Percentiles rank a stretch among this genome's conserved stretches.
phyloP scores from a whole-genome alignment of 257 asterid species.

The Lavandula angustifolia region DNA sequence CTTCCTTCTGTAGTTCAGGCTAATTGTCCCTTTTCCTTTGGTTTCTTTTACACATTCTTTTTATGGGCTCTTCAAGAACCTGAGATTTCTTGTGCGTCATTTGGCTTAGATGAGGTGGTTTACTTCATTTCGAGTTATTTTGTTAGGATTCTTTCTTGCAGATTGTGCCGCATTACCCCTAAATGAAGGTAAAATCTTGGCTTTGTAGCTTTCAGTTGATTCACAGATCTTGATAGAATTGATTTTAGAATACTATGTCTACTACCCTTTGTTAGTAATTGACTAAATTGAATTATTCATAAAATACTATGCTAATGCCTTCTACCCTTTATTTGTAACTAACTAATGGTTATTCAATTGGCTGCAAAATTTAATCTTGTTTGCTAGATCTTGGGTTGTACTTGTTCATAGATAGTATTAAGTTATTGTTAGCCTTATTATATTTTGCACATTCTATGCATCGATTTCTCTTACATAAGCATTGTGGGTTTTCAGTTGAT shows the following conservation, averaged over 20 bases:
- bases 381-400: slow-evolving; percentile 33
- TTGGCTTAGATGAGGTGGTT: slow-evolving; percentile 43
- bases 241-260: neutral
- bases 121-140: slow-evolving; percentile 41
- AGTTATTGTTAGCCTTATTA: slow-evolving; percentile 21
- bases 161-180: slow-evolving; percentile 56
- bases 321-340: neutral
- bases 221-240: slow-evolving; percentile 44
- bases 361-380: slow-evolving; percentile 35
- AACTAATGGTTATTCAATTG: slow-evolving; percentile 14
- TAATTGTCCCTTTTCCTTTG: neutral
- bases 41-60: too few species aligned
- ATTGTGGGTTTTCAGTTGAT: slow-evolving; percentile 48
- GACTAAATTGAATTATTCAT: neutral
- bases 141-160: slow-evolving; percentile 45
- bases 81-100: slow-evolving; percentile 10
- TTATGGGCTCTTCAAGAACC: slow-evolving; percentile 30
- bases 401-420: neutral
- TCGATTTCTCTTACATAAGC: slow-evolving; percentile 25
- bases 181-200: slow-evolving; percentile 55
- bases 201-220: slow-evolving; percentile 3
- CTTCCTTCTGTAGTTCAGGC: slow-evolving; percentile 5
- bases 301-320: neutral
- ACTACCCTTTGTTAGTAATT: neutral
- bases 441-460: slow-evolving; percentile 4